phyloP scores from a whole-genome alignment of 305 asterid species.

The Salvia sclarea region DNA sequence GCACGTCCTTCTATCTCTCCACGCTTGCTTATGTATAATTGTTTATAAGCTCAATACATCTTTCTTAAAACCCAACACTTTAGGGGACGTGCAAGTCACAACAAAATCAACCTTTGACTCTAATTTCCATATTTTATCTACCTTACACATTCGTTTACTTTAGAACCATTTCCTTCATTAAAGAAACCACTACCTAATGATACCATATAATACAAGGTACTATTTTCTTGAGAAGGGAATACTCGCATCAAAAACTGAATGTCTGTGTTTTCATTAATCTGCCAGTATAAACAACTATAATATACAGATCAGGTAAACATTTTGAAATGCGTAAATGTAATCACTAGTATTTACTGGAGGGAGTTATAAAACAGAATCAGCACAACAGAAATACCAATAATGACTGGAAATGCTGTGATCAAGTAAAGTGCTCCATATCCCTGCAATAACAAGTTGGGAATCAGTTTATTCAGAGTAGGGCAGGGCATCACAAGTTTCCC shows the following conservation, averaged over 20 bases:
- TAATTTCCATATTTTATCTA: background rate
- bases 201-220: background rate
- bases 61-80: background rate
- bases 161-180: too few species aligned
- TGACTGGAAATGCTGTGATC: slow-evolving; percentile 88
- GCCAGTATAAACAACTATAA: slow-evolving; percentile 3
- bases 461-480: slow-evolving; percentile 12
- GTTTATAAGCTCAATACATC: background rate
- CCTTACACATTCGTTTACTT: background rate
- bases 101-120: background rate
- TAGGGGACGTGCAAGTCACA: slow-evolving; percentile 30
- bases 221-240: too few species aligned
- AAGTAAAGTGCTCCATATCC: slow-evolving; percentile 96
- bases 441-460: slow-evolving; percentile 44
- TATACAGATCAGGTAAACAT: slow-evolving; percentile 29
- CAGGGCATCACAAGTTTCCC: background rate
- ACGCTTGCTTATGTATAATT: background rate
- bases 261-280: slow-evolving; percentile 16
- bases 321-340: background rate
- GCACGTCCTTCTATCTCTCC: slow-evolving; percentile 29
- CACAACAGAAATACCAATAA: slow-evolving; percentile 89
- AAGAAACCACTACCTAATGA: background rate
- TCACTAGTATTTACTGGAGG: slow-evolving; percentile 53
- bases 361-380: slow-evolving; percentile 87
- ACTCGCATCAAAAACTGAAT: background rate